phyloP scores from a whole-genome alignment of 257 asterid species.

The Gentiana straminea region DNA sequence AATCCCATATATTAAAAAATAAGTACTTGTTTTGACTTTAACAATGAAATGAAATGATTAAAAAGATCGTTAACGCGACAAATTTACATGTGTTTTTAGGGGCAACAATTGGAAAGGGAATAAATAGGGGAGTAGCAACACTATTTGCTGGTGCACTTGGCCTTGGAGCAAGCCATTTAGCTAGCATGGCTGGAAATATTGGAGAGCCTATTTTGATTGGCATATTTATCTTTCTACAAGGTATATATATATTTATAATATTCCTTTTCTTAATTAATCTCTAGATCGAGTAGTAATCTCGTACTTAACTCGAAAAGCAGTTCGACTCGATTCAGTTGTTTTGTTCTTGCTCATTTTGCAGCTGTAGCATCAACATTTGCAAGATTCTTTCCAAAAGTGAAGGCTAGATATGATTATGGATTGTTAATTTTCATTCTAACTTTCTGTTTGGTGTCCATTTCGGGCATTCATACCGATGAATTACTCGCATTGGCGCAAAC shows the following conservation, averaged over 20 bases:
- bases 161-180: slow-evolving; percentile 60
- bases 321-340: not conserved
- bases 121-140: slow-evolving; percentile 70
- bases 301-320: too few relatives aligned
- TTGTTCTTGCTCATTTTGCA: slow-evolving; percentile 17
- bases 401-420: slow-evolving; percentile 81
- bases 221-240: slow-evolving; percentile 63
- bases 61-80: not conserved
- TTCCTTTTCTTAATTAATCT: not conserved
- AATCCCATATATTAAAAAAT: too few relatives aligned
- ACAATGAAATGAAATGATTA: too few relatives aligned
- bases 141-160: slow-evolving; percentile 58
- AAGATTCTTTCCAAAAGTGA: slow-evolving; percentile 58
- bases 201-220: slow-evolving; percentile 57
- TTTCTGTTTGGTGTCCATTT: slow-evolving; percentile 50
- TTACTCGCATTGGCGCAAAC: slow-evolving; percentile 40
- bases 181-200: slow-evolving; percentile 38
- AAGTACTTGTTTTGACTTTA: too few relatives aligned
- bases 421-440: slow-evolving; percentile 60
- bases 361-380: slow-evolving; percentile 56
- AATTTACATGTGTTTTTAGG: slow-evolving; percentile 22
- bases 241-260: slow-evolving; percentile 14
- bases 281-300: not conserved
- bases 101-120: slow-evolving; percentile 68
- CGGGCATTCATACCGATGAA: slow-evolving; percentile 46